Evolutionary conservation across 257 asterid species (phyloP), one percentile per base, ranked within the genome.

Genomic region (Solanum piurae): DNA sequence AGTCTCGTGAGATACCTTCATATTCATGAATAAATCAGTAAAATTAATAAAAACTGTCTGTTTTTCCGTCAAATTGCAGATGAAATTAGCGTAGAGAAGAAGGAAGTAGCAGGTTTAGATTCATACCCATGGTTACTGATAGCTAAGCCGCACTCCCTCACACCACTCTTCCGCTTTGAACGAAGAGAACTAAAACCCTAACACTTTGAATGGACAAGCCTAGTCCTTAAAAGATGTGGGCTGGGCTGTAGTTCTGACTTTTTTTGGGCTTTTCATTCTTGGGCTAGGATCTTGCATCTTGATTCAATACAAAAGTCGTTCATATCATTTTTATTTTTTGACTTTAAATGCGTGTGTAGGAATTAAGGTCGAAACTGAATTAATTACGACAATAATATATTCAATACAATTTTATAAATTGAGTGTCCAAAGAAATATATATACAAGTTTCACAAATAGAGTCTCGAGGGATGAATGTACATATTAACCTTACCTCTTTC

Each of bases 1-100:
- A 95, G 83, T 95, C 98, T 13, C 98, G 94, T 31, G 98, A 95
- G 88, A 95, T 94, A 91, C 97, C 97, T 93, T 86, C 12, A 46
- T 83, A 52, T 82, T 13, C 38, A 46, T 80, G 9, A 80, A 79
- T 3, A 79, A n/a, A 77, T 4, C 58, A 25, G 14, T 14, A 13
- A 77, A 25, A 77, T 42, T n/a, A 76, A 38, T n/a, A 38, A 23
- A 75, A 62, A 38, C 0, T 6, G 34, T 6, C 34, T 38, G 11
- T 12, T 12, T 23, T 23, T 12, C 2, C 2, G 0, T 13, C 84
- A 27, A 14, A 79, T 25, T 44, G n/a, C 11, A 76, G 1, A 76
- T 76, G 55, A 42, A 79, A 77, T n/a, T 4, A 25, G 7, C 2
- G 37, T 7, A 77, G 37, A 40, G 8, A 77, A 40, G 27, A 72